These are phyloP conservation scores for Stachybotrys chartarum DNA, from an alignment of 2,329 filamentous ascomycete genomes.

Conservation along the genomic window DNA sequence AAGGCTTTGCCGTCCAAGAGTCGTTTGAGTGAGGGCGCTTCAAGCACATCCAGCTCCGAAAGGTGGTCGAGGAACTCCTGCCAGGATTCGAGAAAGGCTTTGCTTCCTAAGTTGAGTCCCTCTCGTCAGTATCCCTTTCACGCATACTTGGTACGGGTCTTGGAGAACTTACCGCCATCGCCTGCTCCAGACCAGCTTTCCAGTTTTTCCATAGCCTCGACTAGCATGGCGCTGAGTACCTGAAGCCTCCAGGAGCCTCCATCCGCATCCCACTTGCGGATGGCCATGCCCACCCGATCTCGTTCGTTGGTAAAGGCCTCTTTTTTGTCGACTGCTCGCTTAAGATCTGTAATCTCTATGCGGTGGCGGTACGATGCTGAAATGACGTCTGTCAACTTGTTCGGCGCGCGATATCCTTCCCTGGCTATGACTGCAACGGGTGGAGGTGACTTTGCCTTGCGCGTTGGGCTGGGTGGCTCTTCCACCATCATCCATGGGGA, in stretches of 20 bases:
- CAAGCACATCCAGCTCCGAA: conserved; percentile 45
- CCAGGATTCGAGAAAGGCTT: conserved; percentile 42
- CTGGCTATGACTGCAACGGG: conserved; percentile 47
- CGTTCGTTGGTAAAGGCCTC: conserved; percentile 41
- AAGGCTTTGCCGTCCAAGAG: conserved; percentile 72
- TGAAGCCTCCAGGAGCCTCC: conserved; percentile 63
- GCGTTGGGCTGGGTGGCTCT: conserved; percentile 31
- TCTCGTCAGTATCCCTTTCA: not conserved
- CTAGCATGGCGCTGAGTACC: conserved; percentile 58
- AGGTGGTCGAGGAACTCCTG: conserved; percentile 49
- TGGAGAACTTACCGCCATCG: conserved; percentile 28
- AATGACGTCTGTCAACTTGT: conserved; percentile 65
- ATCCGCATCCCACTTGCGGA: conserved; percentile 61
- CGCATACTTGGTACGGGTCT: not conserved
- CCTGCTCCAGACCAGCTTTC: conserved; percentile 20
- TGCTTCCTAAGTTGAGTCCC: conserved; percentile 24
- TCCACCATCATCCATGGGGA: conserved; percentile 60
- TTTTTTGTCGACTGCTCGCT: conserved; percentile 43
- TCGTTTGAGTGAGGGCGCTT: conserved; percentile 50
- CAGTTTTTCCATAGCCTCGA: conserved; percentile 46
- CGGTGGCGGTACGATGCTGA: conserved; percentile 57
- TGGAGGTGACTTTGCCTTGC: conserved; percentile 46
- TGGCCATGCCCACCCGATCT: conserved; percentile 65
- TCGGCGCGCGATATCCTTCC: conserved; percentile 74
- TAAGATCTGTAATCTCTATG: conserved; percentile 54